These are phyloP conservation scores for Halenospora varia DNA, from an alignment of 495 filamentous ascomycete species.

Conservation along the genomic window DNA sequence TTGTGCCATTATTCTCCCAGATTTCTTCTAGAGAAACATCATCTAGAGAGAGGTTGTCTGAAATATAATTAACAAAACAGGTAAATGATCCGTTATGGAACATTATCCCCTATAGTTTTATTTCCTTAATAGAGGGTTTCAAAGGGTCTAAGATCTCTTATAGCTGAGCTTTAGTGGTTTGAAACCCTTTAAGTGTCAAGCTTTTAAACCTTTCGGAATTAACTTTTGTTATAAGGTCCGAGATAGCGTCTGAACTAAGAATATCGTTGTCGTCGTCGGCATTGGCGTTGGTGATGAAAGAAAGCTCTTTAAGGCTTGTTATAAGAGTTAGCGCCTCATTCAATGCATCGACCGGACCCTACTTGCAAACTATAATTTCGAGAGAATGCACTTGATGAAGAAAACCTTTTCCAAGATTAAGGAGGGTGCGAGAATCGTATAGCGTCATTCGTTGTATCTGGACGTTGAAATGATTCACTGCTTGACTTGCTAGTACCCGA, in stretches of 20 bases:
- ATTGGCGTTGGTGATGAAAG: neutral
- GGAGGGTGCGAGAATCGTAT: neutral
- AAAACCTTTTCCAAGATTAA: neutral
- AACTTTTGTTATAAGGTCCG: neutral
- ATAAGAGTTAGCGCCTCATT: neutral
- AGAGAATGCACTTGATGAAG: neutral
- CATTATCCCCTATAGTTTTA: neutral
- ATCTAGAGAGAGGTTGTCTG: neutral
- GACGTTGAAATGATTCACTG: neutral
- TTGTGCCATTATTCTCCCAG: neutral
- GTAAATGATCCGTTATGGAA: neutral
- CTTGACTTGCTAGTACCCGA: neutral
- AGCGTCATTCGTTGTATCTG: neutral
- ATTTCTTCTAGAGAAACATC: conserved; percentile 2
- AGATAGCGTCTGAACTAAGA: conserved; percentile 2
- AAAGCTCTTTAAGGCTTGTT: neutral
- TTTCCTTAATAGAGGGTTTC: neutral
- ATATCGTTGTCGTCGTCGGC: neutral
- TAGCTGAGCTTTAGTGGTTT: neutral
- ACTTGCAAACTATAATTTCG: neutral
- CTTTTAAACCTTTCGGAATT: conserved; percentile 1
- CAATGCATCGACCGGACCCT: neutral
- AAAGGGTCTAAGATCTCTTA: neutral
- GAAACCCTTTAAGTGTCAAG: neutral
- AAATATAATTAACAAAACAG: conserved; percentile 1